Evolutionary conservation across 2,329 filamentous ascomycete genomes (phyloP), one percentile per base, ranked within the genome.

Genomic region (Colletotrichum somersetense): DNA sequence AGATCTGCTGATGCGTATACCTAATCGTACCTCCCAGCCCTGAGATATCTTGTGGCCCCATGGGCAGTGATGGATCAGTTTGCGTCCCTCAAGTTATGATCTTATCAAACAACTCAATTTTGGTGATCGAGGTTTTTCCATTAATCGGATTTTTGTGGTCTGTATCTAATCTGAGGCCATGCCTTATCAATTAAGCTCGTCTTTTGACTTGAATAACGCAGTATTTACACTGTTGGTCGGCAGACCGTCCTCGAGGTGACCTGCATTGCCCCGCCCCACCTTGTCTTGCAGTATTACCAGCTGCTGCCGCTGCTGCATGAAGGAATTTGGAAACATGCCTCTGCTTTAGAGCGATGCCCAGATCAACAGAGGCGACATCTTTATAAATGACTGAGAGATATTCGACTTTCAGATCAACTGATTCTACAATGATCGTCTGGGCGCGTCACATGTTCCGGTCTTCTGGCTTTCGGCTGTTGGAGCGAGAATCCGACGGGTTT

Each of bases 41-140:
- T 65, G 53, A 64, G 56, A 65, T 61, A 50, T 40, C 50, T 58
- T 18, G 42, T 16, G 16, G 30, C 14, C 12, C 42, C 14, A 38
- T 59, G 3, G 55, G 57, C 42, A 62, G 16, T 56, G 63, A 57
- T n/a, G 66, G 35, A 72, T 69, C 64, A 58, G 50, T 46, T 61
- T 57, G 33, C n/a, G 53, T 69, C 44, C 56, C 38, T 40, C 35
- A 20, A 26, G 52, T 61, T 35, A 44, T 48, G 12, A 20, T 46
- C 48, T 68, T 52, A 69, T 69, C 69, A 48, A 66, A 69, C 59
- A 72, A 72, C 59, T 40, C 48, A 30, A 33, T 35, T 44, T 23
- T 64, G 55, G 58, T 62, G 69, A 66, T 55, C 44, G 46, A 55
- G 69, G 64, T 64, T 69, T 59, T 69, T 58, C 69, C 69, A 64